Evolutionary conservation across 768 basidiomycete species (phyloP), one percentile per base, ranked within the genome.

Genomic region (Rhodotorula kratochvilovae): DNA sequence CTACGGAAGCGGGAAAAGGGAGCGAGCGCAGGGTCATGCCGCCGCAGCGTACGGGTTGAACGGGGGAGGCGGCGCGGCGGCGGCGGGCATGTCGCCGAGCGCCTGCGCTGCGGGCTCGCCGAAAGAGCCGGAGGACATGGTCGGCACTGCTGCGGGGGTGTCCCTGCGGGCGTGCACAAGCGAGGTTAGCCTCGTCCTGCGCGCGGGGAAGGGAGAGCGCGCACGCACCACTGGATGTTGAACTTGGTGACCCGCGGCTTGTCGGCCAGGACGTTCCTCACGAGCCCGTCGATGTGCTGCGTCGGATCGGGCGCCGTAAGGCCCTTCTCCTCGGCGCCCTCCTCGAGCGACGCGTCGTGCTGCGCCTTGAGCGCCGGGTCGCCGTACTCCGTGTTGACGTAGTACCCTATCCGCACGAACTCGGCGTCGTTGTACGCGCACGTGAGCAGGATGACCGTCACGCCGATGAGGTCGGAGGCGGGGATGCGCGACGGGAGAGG

Each of bases 321-420:
- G 76, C 67, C 85, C 83, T 35, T 80, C 72, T 15, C 90, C 89
- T 48, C 57, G 5, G 63, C 69, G 66, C 51, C 69, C 50, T 68
- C 76, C 61, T 54, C 71, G 58, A 61, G 66, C 21, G 61, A 59
- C 11, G 71, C 68, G 39, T 72, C 71, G 61, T 73, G 54, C 25
- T 88, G 89, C 78, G 87, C 85, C 79, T 87, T 89, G 87, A 94
- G 88, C 81, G 91, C 92, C 63, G 92, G 90, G 76, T 90, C 91
- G 80, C 96, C 95, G 79, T 97, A 98, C 81, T 98, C 95, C 35
- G 94, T 97, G 79, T 98, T 94, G 81, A 98, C 96, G 81, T 99
- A 99, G 80, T 99, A 98, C 13, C 96, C 96, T 36, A 99, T 94
- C 57, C 95, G 88, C n/a, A 99, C 95, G 78, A 99, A 99, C 80